Conservation (phyloP, 2,329 filamentous ascomycete genomes). For the Biscogniauxia mediterranea region DNA sequence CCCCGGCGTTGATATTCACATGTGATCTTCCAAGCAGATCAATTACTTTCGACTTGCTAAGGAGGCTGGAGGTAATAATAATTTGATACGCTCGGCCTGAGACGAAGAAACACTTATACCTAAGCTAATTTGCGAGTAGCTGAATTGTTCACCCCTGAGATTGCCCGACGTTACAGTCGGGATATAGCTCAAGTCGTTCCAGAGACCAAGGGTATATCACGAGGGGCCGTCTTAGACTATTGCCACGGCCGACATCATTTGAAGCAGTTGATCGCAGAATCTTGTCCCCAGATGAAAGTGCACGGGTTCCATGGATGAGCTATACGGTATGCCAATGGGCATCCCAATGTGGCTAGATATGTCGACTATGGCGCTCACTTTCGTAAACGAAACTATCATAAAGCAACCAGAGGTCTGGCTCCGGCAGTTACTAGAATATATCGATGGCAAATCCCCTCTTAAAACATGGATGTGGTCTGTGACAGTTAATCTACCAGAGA, state of each 20-base stretch:
- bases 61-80: constrained; percentile 41
- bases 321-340: constrained; percentile 34
- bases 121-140: constrained; percentile 21
- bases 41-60: constrained; percentile 47
- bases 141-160: constrained; percentile 38
- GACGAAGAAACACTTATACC: not conserved
- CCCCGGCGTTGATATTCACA: constrained; percentile 40
- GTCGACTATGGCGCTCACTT: constrained; percentile 15
- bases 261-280: constrained; percentile 24
- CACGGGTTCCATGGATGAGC: constrained; percentile 34
- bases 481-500: constrained; percentile 32
- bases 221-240: constrained; percentile 24
- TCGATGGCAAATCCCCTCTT: constrained; percentile 26
- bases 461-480: constrained; percentile 32
- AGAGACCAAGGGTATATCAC: constrained; percentile 23
- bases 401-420: not conserved
- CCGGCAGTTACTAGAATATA: constrained; percentile 12
- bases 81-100: not conserved
- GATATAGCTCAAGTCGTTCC: constrained; percentile 29
- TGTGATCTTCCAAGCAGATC: constrained; percentile 42
- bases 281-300: constrained; percentile 39
- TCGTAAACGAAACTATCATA: constrained; percentile 1
- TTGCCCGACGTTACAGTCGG: constrained; percentile 32
- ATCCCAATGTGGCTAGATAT: constrained; percentile 26
- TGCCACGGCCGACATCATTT: constrained; percentile 37